These are phyloP conservation scores for Calvatia gigantea DNA, from an alignment of 768 basidiomycete species.

Conservation along the genomic window DNA sequence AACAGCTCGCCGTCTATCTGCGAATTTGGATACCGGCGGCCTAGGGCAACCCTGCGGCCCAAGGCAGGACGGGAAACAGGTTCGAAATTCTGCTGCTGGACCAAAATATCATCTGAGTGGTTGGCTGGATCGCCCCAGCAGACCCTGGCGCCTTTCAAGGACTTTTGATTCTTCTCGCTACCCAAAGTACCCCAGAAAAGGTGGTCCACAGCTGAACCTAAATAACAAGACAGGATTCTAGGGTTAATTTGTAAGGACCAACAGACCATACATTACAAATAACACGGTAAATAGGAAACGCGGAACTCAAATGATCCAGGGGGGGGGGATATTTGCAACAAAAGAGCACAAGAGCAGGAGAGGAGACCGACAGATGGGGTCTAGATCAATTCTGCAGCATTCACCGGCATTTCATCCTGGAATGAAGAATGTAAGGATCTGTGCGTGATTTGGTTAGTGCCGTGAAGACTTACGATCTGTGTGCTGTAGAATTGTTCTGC, in stretches of 20 bases:
- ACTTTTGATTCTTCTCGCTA: not conserved
- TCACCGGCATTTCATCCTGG: slow-evolving; percentile 98
- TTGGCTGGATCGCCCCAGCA: too few relatives aligned
- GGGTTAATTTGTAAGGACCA: not conserved
- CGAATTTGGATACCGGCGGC: not conserved
- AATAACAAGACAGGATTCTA: not conserved
- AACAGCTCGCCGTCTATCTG: not conserved
- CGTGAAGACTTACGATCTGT: slow-evolving; percentile 73
- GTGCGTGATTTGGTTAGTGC: slow-evolving; percentile 11
- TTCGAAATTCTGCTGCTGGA: too few relatives aligned
- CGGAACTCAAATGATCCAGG: not conserved
- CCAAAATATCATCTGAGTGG: too few relatives aligned
- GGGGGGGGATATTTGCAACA: not conserved
- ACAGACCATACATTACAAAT: slow-evolving; percentile 13
- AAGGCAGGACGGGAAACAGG: too few relatives aligned
- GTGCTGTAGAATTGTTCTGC: slow-evolving; percentile 96
- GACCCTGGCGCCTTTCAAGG: not conserved
- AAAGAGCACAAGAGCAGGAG: slow-evolving; percentile 3
- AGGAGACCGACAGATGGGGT: not conserved
- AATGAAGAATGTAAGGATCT: slow-evolving; percentile 18
- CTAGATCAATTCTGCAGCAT: slow-evolving; percentile 95
- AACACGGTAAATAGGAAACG: slow-evolving; percentile 9
- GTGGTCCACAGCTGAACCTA: not conserved
- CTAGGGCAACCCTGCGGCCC: not conserved
- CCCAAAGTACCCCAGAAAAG: not conserved